Evolutionary conservation across 108 stramenopile species (phyloP).

Genomic region (Pseudonitzschia multiseries): DNA sequence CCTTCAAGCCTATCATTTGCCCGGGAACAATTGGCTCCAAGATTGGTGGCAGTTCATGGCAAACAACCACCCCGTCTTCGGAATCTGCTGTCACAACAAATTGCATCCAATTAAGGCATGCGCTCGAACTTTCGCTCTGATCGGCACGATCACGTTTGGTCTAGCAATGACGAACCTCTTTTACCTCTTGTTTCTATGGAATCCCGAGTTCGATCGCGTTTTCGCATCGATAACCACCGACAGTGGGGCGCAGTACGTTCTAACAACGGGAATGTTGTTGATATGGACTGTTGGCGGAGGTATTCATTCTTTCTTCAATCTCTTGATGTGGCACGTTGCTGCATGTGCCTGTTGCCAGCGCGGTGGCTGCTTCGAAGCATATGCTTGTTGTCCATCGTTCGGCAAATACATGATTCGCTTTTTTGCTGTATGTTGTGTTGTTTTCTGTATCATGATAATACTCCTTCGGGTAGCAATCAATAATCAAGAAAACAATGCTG

Average conservation of each 20-base stretch:
- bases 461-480: conserved; percentile 48
- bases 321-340: conserved; percentile 71
- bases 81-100: conserved; percentile 68
- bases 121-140: conserved; percentile 64
- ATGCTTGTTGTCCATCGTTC: conserved; percentile 39
- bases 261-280: conserved; percentile 53
- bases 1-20: conserved; percentile 60
- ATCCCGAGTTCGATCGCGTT: conserved; percentile 33
- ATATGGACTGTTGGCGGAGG: conserved; percentile 78
- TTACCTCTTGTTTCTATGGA: conserved; percentile 53
- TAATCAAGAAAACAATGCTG: conserved; percentile 11
- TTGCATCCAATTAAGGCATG: conserved; percentile 61
- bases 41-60: conserved; percentile 75
- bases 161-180: conserved; percentile 74
- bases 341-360: conserved; percentile 69
- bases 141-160: conserved; percentile 74
- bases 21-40: conserved; percentile 54
- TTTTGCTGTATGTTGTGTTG: conserved; percentile 41
- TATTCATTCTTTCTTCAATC: conserved; percentile 65
- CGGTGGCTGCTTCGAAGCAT: conserved; percentile 29
- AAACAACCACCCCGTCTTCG: conserved; percentile 86
- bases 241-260: not conserved
- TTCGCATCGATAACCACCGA: conserved; percentile 17
- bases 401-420: conserved; percentile 53
- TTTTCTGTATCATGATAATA: conserved; percentile 53